Base-by-base conservation (phyloP, 176 grass and related monocot genomes). In the Echinochloa phyllopogon region DNA sequence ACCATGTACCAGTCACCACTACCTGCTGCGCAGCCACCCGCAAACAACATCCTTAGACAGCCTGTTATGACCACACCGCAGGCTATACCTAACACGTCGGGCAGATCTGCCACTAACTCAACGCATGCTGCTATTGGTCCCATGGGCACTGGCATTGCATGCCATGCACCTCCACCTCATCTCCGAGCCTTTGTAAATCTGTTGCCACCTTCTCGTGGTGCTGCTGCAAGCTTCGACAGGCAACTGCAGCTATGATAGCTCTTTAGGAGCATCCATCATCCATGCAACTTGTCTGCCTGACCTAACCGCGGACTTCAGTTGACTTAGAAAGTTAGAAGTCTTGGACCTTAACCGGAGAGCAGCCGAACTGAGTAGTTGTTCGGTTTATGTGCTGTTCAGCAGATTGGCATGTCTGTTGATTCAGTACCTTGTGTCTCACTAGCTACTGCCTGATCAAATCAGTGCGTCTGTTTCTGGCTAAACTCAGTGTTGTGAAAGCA, bases 151-250 rank as follows among this genome's bases (percentile, higher is more conserved):
- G 67, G 51, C 47, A 12, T 78, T 70, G 8, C n/a, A 11, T 43
- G 61, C 60, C 29, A 33, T 33, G 62, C 82, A 52, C 43, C 45
- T 25, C 70, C 63, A 71, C 45, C 56, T 42, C 57, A 80, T 80
- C 57, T 65, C 45, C 45, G 39, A 36, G 14, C 55, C 38, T 62
- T 80, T 56, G 18, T 29, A 40, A 72, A 84, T 65, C 58, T 5
- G 40, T 51, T 39, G 58, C 38, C 14, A 74, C 40, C 60, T 12
- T 66, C 67, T 23, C 52, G 0, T 51, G 17, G 44, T 76, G 62
- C n/a, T 52, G 47, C 25, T 51, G 36, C 42, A 12, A 75, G 69
- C 6, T 76, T 47, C 44, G 24, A 76, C 11, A 61, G 68, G 47
- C 37, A 82, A 23, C 49, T n/a, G 75, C 58, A 73, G 6, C 42